Percentiles rank a stretch among this genome's conserved stretches.
Conservation (phyloP, 192 early-diverging fungal species). For the Podila horticola region DNA sequence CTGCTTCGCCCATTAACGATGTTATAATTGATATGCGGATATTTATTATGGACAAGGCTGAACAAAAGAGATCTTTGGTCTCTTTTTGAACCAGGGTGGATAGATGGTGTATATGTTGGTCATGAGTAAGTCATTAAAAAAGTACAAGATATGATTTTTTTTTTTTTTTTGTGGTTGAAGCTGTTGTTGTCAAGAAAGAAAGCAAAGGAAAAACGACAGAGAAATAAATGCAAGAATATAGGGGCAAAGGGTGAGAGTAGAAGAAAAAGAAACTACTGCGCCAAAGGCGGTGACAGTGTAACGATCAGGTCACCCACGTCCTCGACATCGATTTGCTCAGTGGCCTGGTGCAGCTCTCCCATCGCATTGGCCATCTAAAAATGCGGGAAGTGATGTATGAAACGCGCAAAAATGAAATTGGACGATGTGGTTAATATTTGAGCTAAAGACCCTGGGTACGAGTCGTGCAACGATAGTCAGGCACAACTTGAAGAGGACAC, state of each 20-base stretch:
- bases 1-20: too few relatives aligned
- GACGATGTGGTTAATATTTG: neutral
- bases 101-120: too few relatives aligned
- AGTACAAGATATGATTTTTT: too few relatives aligned
- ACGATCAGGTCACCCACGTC: conserved; percentile 52
- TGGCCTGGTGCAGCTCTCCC: conserved; percentile 49
- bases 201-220: conserved; percentile 8
- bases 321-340: conserved; percentile 49
- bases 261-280: neutral
- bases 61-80: too few relatives aligned
- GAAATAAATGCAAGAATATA: neutral
- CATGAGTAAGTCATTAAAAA: too few relatives aligned
- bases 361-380: conserved; percentile 46
- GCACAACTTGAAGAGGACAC: neutral
- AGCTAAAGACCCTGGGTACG: neutral
- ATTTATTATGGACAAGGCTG: too few relatives aligned
- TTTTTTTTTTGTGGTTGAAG: too few relatives aligned
- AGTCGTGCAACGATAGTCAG: neutral
- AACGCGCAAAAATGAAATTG: neutral
- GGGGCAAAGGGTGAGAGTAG: neutral
- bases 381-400: neutral
- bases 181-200: neutral
- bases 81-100: too few relatives aligned
- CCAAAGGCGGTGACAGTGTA: conserved; percentile 33
- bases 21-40: too few relatives aligned